A percentile compares a stretch with the other conserved stretches of the same genome.
Conservation (phyloP, 495 filamentous ascomycete genomes). For the Glonium stellatum region DNA sequence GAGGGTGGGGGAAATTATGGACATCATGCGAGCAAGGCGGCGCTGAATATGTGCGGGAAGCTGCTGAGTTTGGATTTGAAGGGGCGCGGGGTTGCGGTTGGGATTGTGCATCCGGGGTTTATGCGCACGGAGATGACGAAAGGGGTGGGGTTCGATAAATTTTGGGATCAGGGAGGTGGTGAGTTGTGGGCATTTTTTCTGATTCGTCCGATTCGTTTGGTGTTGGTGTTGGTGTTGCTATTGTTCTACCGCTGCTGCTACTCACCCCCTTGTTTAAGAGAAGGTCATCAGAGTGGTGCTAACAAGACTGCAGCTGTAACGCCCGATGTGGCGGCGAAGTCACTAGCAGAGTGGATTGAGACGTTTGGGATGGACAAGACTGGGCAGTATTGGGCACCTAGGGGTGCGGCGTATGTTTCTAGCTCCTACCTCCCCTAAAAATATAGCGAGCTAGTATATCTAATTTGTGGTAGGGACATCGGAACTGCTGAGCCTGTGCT, state of each 20-base stretch:
- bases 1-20: conserved; percentile 69
- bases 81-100: conserved; percentile 55
- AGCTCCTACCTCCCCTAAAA: background rate
- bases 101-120: conserved; percentile 64
- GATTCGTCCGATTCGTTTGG: background rate
- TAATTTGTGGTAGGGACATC: conserved; percentile 50
- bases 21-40: conserved; percentile 66
- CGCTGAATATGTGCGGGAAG: conserved; percentile 69
- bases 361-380: conserved; percentile 58
- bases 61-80: conserved; percentile 62
- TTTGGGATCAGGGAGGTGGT: conserved; percentile 21
- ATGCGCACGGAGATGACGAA: conserved; percentile 70
- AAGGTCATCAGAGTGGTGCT: no score
- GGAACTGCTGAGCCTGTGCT: conserved; percentile 60
- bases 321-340: conserved; percentile 58
- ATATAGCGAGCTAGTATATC: background rate
- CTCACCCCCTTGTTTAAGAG: no score
- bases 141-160: conserved; percentile 63
- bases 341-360: conserved; percentile 55
- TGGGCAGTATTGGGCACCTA: conserved; percentile 66
- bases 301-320: conserved; percentile 47
- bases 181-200: background rate
- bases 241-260: no score
- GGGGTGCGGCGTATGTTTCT: conserved; percentile 52
- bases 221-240: no score